Conservation (phyloP, 805 yeast genomes). For the Trichomonascus vanleenenianus region DNA sequence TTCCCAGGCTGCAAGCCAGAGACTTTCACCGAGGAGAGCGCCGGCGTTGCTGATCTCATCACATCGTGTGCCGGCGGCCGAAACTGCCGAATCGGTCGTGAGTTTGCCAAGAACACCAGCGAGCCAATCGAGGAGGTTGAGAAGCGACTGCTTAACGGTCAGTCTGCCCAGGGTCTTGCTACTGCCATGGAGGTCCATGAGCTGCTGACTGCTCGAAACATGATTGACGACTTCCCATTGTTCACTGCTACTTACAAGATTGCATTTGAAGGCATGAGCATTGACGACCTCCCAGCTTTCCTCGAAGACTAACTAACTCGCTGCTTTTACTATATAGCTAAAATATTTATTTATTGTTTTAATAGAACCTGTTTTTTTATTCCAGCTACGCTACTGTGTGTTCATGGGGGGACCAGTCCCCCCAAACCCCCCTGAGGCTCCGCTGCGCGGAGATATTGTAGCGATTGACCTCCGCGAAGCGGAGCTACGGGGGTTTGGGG, state of each 20-base stretch:
- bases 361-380: background rate
- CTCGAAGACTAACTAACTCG: constrained; percentile 13
- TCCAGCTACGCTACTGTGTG: too few relatives aligned
- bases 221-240: constrained; percentile 69
- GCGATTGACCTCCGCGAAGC: too few relatives aligned
- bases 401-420: too few relatives aligned
- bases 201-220: constrained; percentile 48
- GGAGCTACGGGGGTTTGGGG: too few relatives aligned
- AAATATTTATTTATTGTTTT: background rate
- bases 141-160: constrained; percentile 82
- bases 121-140: constrained; percentile 77
- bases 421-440: too few relatives aligned
- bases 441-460: too few relatives aligned
- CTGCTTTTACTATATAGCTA: background rate
- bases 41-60: constrained; percentile 97
- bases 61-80: constrained; percentile 98
- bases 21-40: constrained; percentile 88
- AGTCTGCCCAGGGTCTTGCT: constrained; percentile 91
- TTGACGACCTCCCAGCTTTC: constrained; percentile 60
- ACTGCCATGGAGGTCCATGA: constrained; percentile 90
- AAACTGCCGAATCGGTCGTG: constrained; percentile 84
- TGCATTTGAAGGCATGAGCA: constrained; percentile 64
- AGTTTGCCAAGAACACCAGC: constrained; percentile 68
- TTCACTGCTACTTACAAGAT: constrained; percentile 76
- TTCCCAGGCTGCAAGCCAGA: constrained; percentile 66